Conservation (phyloP, 345 rosid species). For the Carallia brachiata region DNA sequence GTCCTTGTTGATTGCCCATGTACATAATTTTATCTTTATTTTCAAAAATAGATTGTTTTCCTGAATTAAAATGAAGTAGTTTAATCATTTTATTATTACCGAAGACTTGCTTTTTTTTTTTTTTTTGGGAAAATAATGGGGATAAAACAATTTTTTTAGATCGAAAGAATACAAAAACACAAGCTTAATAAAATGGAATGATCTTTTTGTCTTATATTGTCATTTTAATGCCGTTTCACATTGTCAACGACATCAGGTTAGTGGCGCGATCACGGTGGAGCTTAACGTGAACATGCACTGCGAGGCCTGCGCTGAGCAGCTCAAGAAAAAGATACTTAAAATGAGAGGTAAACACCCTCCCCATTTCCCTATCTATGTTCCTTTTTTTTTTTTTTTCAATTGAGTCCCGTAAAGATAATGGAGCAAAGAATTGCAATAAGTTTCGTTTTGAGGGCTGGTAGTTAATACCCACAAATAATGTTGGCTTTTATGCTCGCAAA, state of each 20-base stretch:
- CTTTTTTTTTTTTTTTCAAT: not conserved
- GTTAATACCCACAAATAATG: too few species aligned
- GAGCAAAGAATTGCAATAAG: not conserved
- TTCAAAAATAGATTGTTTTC: too few species aligned
- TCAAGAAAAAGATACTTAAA: constrained; percentile 77
- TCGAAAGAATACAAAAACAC: not conserved
- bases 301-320: constrained; percentile 90
- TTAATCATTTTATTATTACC: too few species aligned
- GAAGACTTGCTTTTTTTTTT: not conserved
- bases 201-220: too few species aligned
- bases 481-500: too few species aligned
- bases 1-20: too few species aligned
- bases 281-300: constrained; percentile 92
- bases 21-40: too few species aligned
- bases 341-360: constrained; percentile 70
- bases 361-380: not conserved
- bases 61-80: too few species aligned
- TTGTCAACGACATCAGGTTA: constrained; percentile 38
- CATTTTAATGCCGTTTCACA: too few species aligned
- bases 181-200: too few species aligned
- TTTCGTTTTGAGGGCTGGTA: not conserved
- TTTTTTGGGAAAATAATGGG: too few species aligned
- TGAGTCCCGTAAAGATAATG: too few species aligned
- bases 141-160: not conserved
- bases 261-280: constrained; percentile 64